Evolutionary conservation across 2,329 filamentous ascomycete genomes (phyloP).

Genomic region (Pseudogymnoascus sp.): DNA sequence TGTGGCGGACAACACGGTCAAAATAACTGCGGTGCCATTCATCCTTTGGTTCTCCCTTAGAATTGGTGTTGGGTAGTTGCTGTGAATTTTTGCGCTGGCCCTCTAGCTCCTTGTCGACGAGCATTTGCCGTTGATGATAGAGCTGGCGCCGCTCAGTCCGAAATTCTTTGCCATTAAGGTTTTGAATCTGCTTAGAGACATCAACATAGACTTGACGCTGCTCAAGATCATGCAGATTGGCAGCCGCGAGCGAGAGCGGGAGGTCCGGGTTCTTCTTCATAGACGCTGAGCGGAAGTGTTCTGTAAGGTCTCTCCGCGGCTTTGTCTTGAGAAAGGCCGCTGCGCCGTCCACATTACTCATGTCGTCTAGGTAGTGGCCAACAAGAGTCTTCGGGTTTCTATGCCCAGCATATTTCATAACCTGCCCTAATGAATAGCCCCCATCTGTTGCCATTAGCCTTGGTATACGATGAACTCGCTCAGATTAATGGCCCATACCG

Average conservation of each 20-base stretch:
- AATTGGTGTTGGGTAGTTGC: constrained; percentile 9
- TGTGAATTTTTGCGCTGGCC: constrained; percentile 8
- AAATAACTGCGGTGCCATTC: constrained; percentile 11
- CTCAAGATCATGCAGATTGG: constrained; percentile 12
- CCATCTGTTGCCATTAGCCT: constrained; percentile 11
- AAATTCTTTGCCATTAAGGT: constrained; percentile 8
- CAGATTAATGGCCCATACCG: neutral
- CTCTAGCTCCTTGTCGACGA: constrained; percentile 11
- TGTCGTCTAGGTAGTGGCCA: neutral
- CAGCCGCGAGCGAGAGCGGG: constrained; percentile 10
- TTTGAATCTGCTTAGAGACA: constrained; percentile 8
- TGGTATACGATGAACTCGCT: neutral
- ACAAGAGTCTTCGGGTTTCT: constrained; percentile 8
- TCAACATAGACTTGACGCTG: neutral
- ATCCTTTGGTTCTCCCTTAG: neutral
- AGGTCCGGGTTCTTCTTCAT: constrained; percentile 8
- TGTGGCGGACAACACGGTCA: constrained; percentile 9
- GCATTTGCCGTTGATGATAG: constrained; percentile 10
- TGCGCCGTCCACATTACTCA: neutral
- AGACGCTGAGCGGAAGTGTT: constrained; percentile 9
- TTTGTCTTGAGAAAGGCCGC: neutral
- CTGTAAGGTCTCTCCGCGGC: neutral
- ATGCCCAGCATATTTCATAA: constrained; percentile 12
- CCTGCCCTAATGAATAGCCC: neutral
- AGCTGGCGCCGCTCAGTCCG: constrained; percentile 9